Conservation (phyloP, 1,284 basidiomycete genomes). For the Stereum hirsutum region DNA sequence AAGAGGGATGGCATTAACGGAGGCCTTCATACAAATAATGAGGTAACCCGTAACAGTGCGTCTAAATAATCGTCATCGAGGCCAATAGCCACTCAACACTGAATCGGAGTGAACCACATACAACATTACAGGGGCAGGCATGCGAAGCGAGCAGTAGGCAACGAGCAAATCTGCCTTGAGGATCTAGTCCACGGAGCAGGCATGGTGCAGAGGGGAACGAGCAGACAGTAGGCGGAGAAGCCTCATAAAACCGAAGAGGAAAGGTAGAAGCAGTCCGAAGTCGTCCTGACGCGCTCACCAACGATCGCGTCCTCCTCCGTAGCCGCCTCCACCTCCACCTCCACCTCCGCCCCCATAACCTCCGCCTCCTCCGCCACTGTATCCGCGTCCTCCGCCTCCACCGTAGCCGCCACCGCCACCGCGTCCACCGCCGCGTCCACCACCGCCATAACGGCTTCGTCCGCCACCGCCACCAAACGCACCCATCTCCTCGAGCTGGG, state of each 20-base stretch:
- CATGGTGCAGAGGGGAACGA: neutral
- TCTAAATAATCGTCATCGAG: too few species aligned
- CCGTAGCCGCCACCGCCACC: slow-evolving; percentile 29
- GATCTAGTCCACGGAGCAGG: neutral
- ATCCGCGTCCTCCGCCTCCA: slow-evolving; percentile 25
- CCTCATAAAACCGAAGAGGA: too few species aligned
- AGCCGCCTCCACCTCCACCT: slow-evolving; percentile 20
- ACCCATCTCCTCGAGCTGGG: slow-evolving; percentile 90
- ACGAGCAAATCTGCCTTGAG: neutral
- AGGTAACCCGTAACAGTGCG: too few species aligned
- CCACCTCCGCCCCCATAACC: slow-evolving; percentile 12
- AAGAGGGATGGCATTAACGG: neutral
- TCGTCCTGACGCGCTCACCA: slow-evolving; percentile 21
- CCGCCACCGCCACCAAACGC: slow-evolving; percentile 76
- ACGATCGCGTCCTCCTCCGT: slow-evolving; percentile 24
- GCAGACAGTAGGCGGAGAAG: too few species aligned
- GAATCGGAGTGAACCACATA: neutral
- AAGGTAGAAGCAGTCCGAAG: slow-evolving; percentile 5
- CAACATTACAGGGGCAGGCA: neutral
- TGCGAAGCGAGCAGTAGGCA: neutral
- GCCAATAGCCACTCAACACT: neutral
- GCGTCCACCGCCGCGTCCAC: slow-evolving; percentile 40
- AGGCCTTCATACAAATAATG: neutral
- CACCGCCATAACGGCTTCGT: slow-evolving; percentile 58
- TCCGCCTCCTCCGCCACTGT: slow-evolving; percentile 31